Percentiles rank a stretch among this genome's conserved stretches.
Conservation (phyloP, 2,329 filamentous ascomycete genomes). For the Verticillium tricorpus region DNA sequence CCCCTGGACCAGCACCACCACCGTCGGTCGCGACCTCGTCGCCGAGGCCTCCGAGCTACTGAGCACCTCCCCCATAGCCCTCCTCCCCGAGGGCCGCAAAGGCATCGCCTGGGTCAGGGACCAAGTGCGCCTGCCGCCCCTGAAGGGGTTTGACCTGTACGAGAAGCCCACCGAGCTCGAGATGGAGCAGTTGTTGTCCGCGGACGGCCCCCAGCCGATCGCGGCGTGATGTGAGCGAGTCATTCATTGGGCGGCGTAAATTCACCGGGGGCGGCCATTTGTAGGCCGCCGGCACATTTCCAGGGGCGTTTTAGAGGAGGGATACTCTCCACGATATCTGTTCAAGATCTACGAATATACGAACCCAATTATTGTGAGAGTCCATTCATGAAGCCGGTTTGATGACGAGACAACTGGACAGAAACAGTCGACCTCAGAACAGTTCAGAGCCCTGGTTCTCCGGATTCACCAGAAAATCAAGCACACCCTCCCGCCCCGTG, state of each 20-base stretch:
- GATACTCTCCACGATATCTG: too few species aligned
- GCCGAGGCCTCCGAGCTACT: background rate
- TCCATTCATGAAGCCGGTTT: too few species aligned
- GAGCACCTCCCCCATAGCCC: background rate
- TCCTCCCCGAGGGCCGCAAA: background rate
- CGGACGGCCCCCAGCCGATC: background rate
- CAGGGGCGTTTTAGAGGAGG: too few species aligned
- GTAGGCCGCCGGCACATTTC: background rate
- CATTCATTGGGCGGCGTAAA: too few species aligned
- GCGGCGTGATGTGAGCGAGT: background rate
- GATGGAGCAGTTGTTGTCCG: background rate
- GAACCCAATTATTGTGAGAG: too few species aligned
- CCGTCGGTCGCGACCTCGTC: conserved; percentile 1
- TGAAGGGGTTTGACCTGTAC: background rate
- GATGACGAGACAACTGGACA: too few species aligned
- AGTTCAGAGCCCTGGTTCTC: too few species aligned
- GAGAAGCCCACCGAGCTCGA: background rate
- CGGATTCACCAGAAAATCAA: too few species aligned
- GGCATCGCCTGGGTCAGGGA: conserved; percentile 4
- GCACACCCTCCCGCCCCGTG: too few species aligned
- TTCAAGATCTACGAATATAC: too few species aligned
- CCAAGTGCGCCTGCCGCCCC: conserved; percentile 1
- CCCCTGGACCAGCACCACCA: background rate
- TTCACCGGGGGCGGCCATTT: too few species aligned
- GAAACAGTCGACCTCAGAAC: too few species aligned